Evolutionary conservation across 148 eudicot species (phyloP), one percentile per base, ranked within the genome.

Genomic region (Fagopyrum esculentum): DNA sequence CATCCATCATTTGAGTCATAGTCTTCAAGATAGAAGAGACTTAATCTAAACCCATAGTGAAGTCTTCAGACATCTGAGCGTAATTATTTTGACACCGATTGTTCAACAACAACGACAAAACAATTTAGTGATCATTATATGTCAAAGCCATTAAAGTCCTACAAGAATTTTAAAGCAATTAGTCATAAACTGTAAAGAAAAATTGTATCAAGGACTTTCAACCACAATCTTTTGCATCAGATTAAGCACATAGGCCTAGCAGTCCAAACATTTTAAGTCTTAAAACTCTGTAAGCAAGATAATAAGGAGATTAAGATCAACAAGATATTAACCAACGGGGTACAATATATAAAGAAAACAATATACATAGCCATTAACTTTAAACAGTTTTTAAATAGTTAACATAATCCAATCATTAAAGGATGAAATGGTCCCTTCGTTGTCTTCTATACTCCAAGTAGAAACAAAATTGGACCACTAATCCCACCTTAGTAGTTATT

Each of bases 401-500:
- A 46, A 64, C 17, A 13, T 35, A 11, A 35, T 64, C 35, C 70
- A 63, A 44, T 15, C 69, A 64, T 2, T 17, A 64, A 22, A 35
- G 70, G 70, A 64, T 17, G 40, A 64, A 64, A 64, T 64, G 70
- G 70, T 64, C 70, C 70, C 70, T 64, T 45, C 46, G 13, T n/a
- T 45, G 16, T 22, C n/a, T 40, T 12, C 13, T 40, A 35, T 60
- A 26, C 29, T 1, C 40, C 66, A 60, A 8, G 40, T 8, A 60
- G 66, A 60, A 60, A 22, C 66, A 22, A 26, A 26, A 22, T 17
- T 22, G 66, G 66, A 60, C 66, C 66, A 60, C 66, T 17, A 60
- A 60, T 60, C 70, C 46, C 46, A 64, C 45, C 9, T 22, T 15
- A 35, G 70, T 13, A 64, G 70, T 64, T 64, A 13, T 40, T 45